Conservation (phyloP, 1,284 basidiomycete genomes). For the Mycena citricolor region DNA sequence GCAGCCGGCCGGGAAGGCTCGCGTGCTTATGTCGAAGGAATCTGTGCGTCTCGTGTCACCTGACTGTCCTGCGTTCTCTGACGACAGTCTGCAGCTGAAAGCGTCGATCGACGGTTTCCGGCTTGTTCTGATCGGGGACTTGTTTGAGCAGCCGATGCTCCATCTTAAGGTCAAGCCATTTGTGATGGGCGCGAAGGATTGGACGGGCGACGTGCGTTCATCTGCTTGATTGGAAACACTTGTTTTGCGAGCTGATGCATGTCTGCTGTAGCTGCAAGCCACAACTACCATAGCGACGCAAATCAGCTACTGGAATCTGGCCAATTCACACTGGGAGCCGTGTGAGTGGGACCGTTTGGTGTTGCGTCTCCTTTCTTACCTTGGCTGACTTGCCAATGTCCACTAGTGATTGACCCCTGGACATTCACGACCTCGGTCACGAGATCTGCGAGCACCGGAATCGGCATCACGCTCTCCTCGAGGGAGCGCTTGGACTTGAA, state of each 20-base stretch:
- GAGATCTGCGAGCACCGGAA: constrained; percentile 21
- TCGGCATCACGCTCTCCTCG: constrained; percentile 70
- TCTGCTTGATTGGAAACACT: too few species aligned
- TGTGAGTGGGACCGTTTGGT: too few species aligned
- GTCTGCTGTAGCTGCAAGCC: constrained; percentile 65
- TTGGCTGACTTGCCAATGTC: constrained; percentile 7
- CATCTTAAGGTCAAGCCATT: constrained; percentile 89
- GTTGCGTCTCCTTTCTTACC: too few species aligned
- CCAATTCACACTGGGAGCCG: constrained; percentile 99
- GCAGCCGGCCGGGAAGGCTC: constrained; percentile 51
- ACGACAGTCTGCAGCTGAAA: constrained; percentile 65
- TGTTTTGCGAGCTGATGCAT: background rate
- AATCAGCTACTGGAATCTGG: constrained; percentile 96
- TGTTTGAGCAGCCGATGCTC: constrained; percentile 93
- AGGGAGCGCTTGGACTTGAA: constrained; percentile 90
- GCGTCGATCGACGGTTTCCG: constrained; percentile 89
- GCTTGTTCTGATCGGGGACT: constrained; percentile 91
- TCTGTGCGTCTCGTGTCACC: constrained; percentile 46
- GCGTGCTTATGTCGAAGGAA: constrained; percentile 77
- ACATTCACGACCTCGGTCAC: constrained; percentile 75
- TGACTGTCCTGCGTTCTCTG: too few species aligned
- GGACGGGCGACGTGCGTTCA: constrained; percentile 81
- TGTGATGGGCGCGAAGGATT: constrained; percentile 83
- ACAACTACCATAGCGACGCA: constrained; percentile 78
- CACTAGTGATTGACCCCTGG: constrained; percentile 98